phyloP scores from a whole-genome alignment of 2,329 filamentous ascomycete species.

The Xylariomycetidae sp. region DNA sequence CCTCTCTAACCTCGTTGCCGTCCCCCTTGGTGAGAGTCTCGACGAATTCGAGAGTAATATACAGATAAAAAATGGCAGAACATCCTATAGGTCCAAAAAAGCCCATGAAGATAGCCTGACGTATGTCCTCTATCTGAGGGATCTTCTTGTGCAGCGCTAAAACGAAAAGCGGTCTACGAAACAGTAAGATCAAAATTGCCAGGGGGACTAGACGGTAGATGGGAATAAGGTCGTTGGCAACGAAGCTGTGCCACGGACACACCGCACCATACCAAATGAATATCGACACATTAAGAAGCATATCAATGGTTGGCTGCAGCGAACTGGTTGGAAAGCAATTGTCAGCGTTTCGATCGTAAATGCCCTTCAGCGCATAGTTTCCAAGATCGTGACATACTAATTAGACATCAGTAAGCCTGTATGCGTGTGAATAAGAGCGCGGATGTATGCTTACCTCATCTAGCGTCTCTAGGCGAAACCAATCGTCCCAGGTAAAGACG shows the following conservation, averaged over 20 bases:
- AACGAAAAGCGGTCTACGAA: slow-evolving; percentile 75
- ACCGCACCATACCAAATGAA: slow-evolving; percentile 91
- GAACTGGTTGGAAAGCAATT: slow-evolving; percentile 47
- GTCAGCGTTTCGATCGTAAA: too few relatives aligned
- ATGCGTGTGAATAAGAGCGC: neutral
- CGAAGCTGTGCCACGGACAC: slow-evolving; percentile 73
- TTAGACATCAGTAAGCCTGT: slow-evolving; percentile 15
- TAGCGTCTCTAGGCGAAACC: slow-evolving; percentile 83
- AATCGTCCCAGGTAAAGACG: slow-evolving; percentile 87
- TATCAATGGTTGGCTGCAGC: slow-evolving; percentile 90
- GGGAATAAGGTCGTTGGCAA: slow-evolving; percentile 62
- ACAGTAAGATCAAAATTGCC: slow-evolving; percentile 69
- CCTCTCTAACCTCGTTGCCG: slow-evolving; percentile 56
- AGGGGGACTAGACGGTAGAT: slow-evolving; percentile 69
- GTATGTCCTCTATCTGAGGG: slow-evolving; percentile 68
- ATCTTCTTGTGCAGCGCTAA: slow-evolving; percentile 70
- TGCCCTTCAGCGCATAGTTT: too few relatives aligned
- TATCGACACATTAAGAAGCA: slow-evolving; percentile 83
- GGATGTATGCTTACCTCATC: slow-evolving; percentile 55
- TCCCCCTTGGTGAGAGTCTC: slow-evolving; percentile 41
- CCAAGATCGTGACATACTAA: too few relatives aligned
- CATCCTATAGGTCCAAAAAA: slow-evolving; percentile 94
- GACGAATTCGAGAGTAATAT: slow-evolving; percentile 74
- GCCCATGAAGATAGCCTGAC: slow-evolving; percentile 79
- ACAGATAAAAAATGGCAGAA: slow-evolving; percentile 85